A percentile compares a stretch with the other conserved stretches of the same genome.
phyloP scores from a whole-genome alignment of 2,329 filamentous ascomycete species.

The Fusarium napiforme region DNA sequence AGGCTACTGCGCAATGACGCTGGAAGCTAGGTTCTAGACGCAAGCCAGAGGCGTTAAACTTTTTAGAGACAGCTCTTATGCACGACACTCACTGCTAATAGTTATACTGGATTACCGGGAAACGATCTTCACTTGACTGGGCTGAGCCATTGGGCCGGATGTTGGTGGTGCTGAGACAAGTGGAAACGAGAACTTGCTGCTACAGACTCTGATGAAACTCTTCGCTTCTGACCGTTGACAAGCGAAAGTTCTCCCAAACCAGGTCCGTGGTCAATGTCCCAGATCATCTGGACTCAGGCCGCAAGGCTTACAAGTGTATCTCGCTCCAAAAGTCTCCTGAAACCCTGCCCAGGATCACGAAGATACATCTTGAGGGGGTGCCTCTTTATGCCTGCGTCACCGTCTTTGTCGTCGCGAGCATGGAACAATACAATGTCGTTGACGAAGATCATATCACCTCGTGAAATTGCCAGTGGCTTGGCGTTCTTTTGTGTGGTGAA shows the following conservation, averaged over 20 bases:
- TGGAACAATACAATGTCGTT: background rate
- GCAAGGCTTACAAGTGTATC: background rate
- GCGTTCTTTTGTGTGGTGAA: background rate
- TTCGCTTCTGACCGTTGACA: background rate
- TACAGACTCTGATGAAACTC: too few relatives aligned
- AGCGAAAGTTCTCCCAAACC: background rate
- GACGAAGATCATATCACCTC: too few relatives aligned
- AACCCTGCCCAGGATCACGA: background rate
- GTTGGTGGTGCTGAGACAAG: background rate
- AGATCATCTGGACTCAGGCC: background rate
- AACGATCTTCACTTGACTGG: rapidly evolving
- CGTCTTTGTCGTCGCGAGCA: too few relatives aligned
- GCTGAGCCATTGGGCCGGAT: too few relatives aligned
- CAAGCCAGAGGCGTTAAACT: background rate
- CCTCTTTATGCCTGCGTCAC: background rate
- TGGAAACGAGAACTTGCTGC: background rate
- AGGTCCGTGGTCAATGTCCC: background rate
- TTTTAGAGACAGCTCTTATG: background rate
- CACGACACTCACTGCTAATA: background rate
- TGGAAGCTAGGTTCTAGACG: background rate
- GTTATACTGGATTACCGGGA: background rate
- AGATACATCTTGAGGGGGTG: background rate
- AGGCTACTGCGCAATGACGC: background rate
- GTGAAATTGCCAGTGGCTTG: rapidly evolving
- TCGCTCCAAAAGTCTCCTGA: background rate